Percentiles rank a stretch among this genome's conserved stretches.
These are phyloP conservation scores for Tolypocladium ovalisporum DNA, from an alignment of 2,329 filamentous ascomycete genomes.

Conservation along the genomic window DNA sequence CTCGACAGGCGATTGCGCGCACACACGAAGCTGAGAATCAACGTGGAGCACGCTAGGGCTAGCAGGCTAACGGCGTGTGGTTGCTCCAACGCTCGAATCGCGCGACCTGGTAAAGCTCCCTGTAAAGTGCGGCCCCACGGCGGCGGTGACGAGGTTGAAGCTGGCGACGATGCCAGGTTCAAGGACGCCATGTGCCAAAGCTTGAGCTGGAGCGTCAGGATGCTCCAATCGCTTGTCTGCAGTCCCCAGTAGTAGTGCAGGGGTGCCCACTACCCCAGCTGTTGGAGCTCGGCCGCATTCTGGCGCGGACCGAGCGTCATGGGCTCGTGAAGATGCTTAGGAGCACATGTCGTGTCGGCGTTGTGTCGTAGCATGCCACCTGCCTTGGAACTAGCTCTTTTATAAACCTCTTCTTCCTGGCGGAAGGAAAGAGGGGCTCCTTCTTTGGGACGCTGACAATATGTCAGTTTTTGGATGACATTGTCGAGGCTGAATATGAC, in stretches of 20 bases:
- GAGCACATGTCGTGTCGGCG: not conserved
- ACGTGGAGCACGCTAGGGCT: not conserved
- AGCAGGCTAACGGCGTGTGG: not conserved
- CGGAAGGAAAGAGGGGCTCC: no score
- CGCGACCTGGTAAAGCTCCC: not conserved
- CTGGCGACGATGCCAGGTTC: not conserved
- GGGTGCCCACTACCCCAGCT: not conserved
- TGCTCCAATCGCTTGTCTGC: not conserved
- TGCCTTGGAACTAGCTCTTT: not conserved
- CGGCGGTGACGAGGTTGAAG: not conserved
- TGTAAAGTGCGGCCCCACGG: not conserved
- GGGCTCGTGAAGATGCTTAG: not conserved
- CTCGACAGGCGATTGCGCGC: not conserved
- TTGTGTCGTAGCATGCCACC: not conserved
- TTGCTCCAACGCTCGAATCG: no score
- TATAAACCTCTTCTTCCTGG: not conserved
- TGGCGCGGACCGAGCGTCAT: not conserved
- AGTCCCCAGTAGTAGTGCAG: not conserved
- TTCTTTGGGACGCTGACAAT: not conserved
- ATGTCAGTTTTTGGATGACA: not conserved
- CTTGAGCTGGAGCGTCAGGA: not conserved
- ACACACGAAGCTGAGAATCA: not conserved
- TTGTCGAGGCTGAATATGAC: not conserved
- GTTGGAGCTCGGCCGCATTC: not conserved
- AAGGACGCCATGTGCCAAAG: not conserved